These are phyloP conservation scores for Fusarium bactridioides DNA, from an alignment of 2,329 filamentous ascomycete genomes.

Conservation along the genomic window DNA sequence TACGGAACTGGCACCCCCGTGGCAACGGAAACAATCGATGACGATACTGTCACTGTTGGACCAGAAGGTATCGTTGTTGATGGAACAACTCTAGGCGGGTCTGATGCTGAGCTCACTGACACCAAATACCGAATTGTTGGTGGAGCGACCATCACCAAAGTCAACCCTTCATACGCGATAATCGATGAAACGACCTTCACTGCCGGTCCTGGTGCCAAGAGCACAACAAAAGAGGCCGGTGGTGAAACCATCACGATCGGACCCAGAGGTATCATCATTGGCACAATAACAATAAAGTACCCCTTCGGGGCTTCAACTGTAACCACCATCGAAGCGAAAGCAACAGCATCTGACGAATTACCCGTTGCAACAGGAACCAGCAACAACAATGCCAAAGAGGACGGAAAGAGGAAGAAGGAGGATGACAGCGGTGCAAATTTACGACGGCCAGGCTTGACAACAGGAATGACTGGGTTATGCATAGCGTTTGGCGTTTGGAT, in stretches of 20 bases:
- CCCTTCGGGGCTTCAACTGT: slow-evolving; percentile 56
- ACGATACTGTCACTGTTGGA: slow-evolving; percentile 60
- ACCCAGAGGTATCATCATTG: slow-evolving; percentile 58
- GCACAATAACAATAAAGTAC: slow-evolving; percentile 54
- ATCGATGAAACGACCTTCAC: slow-evolving; percentile 61
- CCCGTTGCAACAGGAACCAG: slow-evolving; percentile 41
- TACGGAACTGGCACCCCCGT: slow-evolving; percentile 50
- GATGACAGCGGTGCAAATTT: slow-evolving; percentile 34
- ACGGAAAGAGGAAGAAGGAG: slow-evolving; percentile 33
- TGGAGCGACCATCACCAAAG: slow-evolving; percentile 60
- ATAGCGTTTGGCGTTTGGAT: slow-evolving; percentile 53
- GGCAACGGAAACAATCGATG: slow-evolving; percentile 54
- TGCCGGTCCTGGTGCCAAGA: slow-evolving; percentile 54
- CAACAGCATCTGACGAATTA: slow-evolving; percentile 31
- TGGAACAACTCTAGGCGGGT: slow-evolving; percentile 55
- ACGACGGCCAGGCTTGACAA: slow-evolving; percentile 20
- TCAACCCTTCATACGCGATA: slow-evolving; percentile 58
- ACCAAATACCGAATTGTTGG: slow-evolving; percentile 59
- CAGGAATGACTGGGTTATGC: slow-evolving; percentile 42
- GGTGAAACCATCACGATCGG: slow-evolving; percentile 62
- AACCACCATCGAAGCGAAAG: slow-evolving; percentile 50
- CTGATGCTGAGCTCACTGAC: slow-evolving; percentile 44
- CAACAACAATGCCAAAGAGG: slow-evolving; percentile 25
- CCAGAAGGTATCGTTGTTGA: slow-evolving; percentile 53
- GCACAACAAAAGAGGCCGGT: slow-evolving; percentile 56